phyloP scores from a whole-genome alignment of 2,329 filamentous ascomycete genomes.

The Dactylellina drechsleri region DNA sequence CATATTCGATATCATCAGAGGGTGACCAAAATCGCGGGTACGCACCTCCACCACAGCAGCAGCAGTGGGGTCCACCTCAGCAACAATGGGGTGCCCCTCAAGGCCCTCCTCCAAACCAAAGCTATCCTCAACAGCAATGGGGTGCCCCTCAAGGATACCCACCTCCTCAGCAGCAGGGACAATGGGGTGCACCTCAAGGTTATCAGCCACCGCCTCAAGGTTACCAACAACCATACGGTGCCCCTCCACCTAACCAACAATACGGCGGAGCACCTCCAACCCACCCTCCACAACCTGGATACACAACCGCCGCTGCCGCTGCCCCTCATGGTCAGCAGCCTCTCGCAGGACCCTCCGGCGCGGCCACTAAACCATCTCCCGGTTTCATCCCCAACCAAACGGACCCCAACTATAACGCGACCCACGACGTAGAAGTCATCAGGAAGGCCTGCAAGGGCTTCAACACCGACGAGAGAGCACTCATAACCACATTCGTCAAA shows the following conservation, averaged over 20 bases:
- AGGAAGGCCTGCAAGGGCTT: constrained; percentile 92
- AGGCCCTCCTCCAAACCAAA: constrained; percentile 30
- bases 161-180: constrained; percentile 13
- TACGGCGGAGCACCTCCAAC: constrained; percentile 19
- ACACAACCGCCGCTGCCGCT: constrained; percentile 59
- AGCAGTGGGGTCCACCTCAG: constrained; percentile 1
- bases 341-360: constrained; percentile 11
- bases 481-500: constrained; percentile 76
- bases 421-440: constrained; percentile 74
- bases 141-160: constrained; percentile 17
- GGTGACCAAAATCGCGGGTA: constrained; percentile 28
- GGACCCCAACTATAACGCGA: constrained; percentile 67
- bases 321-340: constrained; percentile 55
- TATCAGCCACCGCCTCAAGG: constrained; percentile 47
- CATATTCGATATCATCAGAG: constrained; percentile 4
- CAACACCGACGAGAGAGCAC: constrained; percentile 82
- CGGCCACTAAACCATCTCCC: constrained; percentile 48
- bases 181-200: constrained; percentile 29
- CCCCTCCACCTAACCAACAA: constrained; percentile 54
- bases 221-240: constrained; percentile 56
- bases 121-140: constrained; percentile 23
- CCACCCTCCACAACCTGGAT: constrained; percentile 57
- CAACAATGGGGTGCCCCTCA: constrained; percentile 3
- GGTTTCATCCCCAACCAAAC: constrained; percentile 51
- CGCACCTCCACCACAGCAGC: constrained; percentile 11